Base-by-base conservation (phyloP, 257 asterid genomes). In the Nemophila menziesii region DNA sequence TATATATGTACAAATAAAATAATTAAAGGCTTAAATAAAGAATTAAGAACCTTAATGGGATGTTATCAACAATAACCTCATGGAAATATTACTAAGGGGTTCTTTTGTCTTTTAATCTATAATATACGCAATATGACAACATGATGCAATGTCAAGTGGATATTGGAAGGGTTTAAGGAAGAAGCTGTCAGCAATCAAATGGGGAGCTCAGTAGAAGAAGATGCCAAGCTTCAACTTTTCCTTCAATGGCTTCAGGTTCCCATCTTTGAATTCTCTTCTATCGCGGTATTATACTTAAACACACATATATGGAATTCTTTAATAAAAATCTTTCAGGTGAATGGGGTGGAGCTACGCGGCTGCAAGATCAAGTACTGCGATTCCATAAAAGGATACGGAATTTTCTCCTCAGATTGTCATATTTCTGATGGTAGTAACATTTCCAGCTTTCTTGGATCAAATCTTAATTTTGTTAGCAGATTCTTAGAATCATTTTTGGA, bases 161-260 rank as follows among this genome's bases (percentile, higher is more conserved):
- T n/a, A n/a, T 29, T 29, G 36, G 36, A 29, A 29, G 3, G 36
- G 36, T 29, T 29, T 29, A 29, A 29, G 36, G 36, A 29, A 3
- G 36, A 10, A 26, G 10, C 6, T 10, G 33, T 26, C 33, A 24
- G 33, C 33, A 24, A 24, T 29, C 36, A 3, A 69, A 86, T 78
- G 93, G 83, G 68, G 66, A 59, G 65, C 64, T 54, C 61, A 8
- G 78, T 65, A 66, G 80, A 77, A 10, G 79, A 68, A 65, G 80
- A 77, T 59, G 69, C 82, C 42, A 79, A 75, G 69, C 92, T 87
- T 44, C 65, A 77, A 60, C 62, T 41, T 34, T 87, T 82, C 60
- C 86, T 82, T 48, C 86, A 71, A 46, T 87, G 95, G 97, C 79
- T 79, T 37, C 54, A 73, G 87, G 95, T 79, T 20, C 14, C 45